These are phyloP conservation scores for Marasmius tenuissimus DNA, from an alignment of 1,284 basidiomycete genomes.

Conservation along the genomic window DNA sequence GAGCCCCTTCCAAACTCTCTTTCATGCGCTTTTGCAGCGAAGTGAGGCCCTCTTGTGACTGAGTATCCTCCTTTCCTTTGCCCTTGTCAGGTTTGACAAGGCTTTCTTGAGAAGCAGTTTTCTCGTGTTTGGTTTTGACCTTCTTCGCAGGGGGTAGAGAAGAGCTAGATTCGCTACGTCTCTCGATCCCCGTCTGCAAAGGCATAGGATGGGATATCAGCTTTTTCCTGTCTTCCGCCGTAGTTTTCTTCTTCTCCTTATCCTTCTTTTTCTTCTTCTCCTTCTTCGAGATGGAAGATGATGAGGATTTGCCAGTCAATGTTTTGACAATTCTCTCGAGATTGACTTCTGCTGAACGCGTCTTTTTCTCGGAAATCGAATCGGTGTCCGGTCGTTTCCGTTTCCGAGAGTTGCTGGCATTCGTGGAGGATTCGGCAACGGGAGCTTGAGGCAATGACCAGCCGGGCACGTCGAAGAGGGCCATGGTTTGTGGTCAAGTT, in stretches of 20 bases:
- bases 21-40: constrained; percentile 75
- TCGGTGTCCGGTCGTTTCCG: constrained; percentile 59
- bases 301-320: constrained; percentile 35
- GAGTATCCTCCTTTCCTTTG: neutral
- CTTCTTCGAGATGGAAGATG: neutral
- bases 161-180: constrained; percentile 13
- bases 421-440: constrained; percentile 31
- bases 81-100: neutral
- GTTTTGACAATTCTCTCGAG: constrained; percentile 77
- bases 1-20: constrained; percentile 78
- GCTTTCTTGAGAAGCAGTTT: neutral
- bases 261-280: constrained; percentile 15
- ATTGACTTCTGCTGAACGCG: constrained; percentile 60
- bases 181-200: constrained; percentile 23
- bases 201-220: constrained; percentile 32
- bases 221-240: constrained; percentile 21
- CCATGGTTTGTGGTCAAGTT: constrained; percentile 26
- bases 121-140: constrained; percentile 28
- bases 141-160: constrained; percentile 33
- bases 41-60: constrained; percentile 47
- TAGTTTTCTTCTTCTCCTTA: neutral
- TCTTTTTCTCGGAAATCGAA: constrained; percentile 34
- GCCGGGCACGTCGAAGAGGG: constrained; percentile 72
- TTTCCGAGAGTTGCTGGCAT: constrained; percentile 49
- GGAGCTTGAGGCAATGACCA: constrained; percentile 59